Evolutionary conservation across 1,284 basidiomycete species (phyloP).

Genomic region (Sanghuangporus baumii): DNA sequence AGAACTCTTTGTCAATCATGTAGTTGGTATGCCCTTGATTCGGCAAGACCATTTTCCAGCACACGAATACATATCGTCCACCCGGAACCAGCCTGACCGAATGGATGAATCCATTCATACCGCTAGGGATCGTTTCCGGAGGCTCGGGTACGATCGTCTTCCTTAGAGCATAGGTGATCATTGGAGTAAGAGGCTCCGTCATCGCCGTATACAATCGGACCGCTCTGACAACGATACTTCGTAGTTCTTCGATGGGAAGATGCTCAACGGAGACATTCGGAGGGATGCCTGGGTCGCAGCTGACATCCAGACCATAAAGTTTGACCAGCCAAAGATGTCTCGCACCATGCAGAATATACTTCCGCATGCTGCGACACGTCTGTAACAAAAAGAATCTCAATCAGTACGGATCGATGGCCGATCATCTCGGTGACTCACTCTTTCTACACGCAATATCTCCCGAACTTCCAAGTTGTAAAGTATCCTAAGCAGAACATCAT

Average conservation of each 20-base stretch:
- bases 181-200: not conserved
- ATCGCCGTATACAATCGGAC: not conserved
- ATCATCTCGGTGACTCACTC: not conserved
- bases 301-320: not conserved
- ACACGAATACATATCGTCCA: not conserved
- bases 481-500: not conserved
- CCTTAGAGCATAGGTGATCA: not conserved
- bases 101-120: not conserved
- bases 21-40: not conserved
- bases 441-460: not conserved
- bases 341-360: not conserved
- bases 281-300: not conserved
- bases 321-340: not conserved
- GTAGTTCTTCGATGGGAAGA: not conserved
- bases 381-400: not conserved
- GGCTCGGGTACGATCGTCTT: not conserved
- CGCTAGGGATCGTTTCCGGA: not conserved
- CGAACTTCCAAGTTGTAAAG: not conserved
- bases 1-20: not conserved
- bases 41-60: not conserved
- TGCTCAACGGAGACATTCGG: not conserved
- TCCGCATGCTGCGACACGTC: not conserved
- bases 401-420: not conserved
- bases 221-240: not conserved
- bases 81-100: not conserved